Conservation (phyloP, 2,329 filamentous ascomycete species). For the Thielaviopsis euricoi region DNA sequence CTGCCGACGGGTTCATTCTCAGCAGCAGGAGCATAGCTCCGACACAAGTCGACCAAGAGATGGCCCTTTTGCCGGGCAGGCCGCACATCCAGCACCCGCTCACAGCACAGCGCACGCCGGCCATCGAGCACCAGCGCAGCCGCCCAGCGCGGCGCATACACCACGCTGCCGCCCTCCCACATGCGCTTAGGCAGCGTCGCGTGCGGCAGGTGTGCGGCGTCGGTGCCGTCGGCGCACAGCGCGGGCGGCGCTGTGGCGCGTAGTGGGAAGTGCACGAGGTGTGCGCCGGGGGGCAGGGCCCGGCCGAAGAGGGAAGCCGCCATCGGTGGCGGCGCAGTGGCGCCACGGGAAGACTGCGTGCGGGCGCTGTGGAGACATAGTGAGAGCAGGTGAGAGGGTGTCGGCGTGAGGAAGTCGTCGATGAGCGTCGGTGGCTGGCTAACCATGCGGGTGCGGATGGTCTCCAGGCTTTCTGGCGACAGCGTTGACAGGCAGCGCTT, state of each 20-base stretch:
- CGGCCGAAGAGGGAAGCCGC: conserved; percentile 7
- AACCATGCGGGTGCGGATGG: not conserved
- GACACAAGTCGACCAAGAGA: conserved; percentile 34
- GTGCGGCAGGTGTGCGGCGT: conserved; percentile 55
- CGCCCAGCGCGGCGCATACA: conserved; percentile 27
- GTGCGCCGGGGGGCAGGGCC: conserved; percentile 14
- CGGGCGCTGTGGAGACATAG: conserved; percentile 31
- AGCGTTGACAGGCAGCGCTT: not conserved
- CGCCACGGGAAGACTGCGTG: conserved; percentile 7
- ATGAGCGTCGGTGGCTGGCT: conserved; percentile 20
- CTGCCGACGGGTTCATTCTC: conserved; percentile 5
- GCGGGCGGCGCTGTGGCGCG: conserved; percentile 40
- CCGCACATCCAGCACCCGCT: conserved; percentile 26
- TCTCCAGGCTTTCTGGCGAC: not conserved
- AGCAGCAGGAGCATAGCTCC: conserved; percentile 25
- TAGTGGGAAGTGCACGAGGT: conserved; percentile 69
- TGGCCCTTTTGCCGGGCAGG: conserved; percentile 20
- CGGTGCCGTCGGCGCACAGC: conserved; percentile 71
- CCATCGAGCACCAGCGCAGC: conserved; percentile 23
- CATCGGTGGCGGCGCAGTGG: conserved; percentile 7
- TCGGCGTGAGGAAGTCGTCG: conserved; percentile 34
- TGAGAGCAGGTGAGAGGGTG: conserved; percentile 47
- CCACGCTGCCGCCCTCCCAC: conserved; percentile 71
- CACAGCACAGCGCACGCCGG: conserved; percentile 25
- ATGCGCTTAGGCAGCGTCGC: conserved; percentile 56